phyloP scores from a whole-genome alignment of 768 basidiomycete genomes.

The Cystobasidium tubakii region DNA sequence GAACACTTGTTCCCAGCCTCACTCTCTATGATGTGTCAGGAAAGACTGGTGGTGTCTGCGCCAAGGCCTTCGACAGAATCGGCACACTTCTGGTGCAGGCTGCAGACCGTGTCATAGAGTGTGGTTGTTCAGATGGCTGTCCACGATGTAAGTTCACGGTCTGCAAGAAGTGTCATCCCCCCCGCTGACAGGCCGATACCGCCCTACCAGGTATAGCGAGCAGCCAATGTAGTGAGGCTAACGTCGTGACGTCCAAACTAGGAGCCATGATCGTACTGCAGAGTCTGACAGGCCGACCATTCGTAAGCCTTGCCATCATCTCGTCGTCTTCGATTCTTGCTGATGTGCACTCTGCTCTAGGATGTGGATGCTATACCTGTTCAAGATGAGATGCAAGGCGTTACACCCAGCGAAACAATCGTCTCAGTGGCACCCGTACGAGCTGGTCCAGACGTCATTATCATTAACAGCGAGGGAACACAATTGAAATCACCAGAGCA shows the following conservation, averaged over 20 bases:
- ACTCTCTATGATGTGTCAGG: constrained; percentile 73
- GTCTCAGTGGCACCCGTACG: constrained; percentile 26
- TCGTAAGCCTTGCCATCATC: background rate
- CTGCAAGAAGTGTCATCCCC: background rate
- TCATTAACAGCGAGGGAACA: constrained; percentile 24
- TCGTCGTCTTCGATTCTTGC: background rate
- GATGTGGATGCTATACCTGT: constrained; percentile 50
- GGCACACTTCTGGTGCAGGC: constrained; percentile 61
- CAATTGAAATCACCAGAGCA: constrained; percentile 25
- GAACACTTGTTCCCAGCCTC: constrained; percentile 53
- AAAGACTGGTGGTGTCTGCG: constrained; percentile 64
- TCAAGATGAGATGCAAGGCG: constrained; percentile 35
- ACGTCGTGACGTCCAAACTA: constrained; percentile 65
- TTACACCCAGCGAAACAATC: constrained; percentile 35
- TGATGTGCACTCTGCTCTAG: constrained; percentile 53
- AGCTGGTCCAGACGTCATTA: constrained; percentile 22
- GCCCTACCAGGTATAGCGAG: constrained; percentile 69
- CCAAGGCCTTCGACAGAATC: constrained; percentile 73
- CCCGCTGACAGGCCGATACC: too few relatives aligned
- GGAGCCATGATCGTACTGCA: constrained; percentile 66
- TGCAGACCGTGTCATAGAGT: constrained; percentile 57
- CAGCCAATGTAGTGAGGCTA: constrained; percentile 63
- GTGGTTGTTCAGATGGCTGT: constrained; percentile 68
- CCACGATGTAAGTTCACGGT: constrained; percentile 56
- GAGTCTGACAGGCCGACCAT: constrained; percentile 27